phyloP scores from a whole-genome alignment of 1,284 basidiomycete species.

The Gomphus sp. region DNA sequence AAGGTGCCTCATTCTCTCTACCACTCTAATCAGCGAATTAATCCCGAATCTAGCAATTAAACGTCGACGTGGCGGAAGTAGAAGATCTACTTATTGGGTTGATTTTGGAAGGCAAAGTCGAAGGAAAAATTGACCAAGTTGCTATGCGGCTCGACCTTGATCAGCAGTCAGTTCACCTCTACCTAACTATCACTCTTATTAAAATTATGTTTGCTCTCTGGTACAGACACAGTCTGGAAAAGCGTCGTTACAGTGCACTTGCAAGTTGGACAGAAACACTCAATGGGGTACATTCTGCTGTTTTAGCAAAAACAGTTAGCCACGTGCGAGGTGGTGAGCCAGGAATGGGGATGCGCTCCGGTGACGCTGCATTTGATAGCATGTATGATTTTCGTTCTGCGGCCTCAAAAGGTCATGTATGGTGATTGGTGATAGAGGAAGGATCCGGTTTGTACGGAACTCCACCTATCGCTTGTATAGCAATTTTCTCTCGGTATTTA shows the following conservation, averaged over 20 bases:
- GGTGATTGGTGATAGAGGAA: background rate
- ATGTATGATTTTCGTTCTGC: background rate
- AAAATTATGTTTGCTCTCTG: background rate
- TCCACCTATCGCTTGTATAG: no score
- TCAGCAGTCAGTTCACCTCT: slow-evolving; percentile 53
- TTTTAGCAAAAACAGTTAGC: slow-evolving; percentile 33
- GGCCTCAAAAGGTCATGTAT: background rate
- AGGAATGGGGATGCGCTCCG: background rate
- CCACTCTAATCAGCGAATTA: background rate
- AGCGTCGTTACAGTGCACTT: slow-evolving; percentile 75
- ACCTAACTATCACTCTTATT: background rate
- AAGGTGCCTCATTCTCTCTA: slow-evolving; percentile 41
- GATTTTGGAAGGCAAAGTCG: slow-evolving; percentile 88
- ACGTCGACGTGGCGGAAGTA: slow-evolving; percentile 80
- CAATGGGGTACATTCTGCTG: slow-evolving; percentile 54
- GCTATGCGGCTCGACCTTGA: slow-evolving; percentile 87
- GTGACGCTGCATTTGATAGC: background rate
- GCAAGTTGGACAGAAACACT: slow-evolving; percentile 76
- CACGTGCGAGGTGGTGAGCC: background rate
- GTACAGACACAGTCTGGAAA: slow-evolving; percentile 70
- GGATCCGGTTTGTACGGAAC: no score
- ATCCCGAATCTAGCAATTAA: slow-evolving; percentile 67
- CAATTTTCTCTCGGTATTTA: no score
- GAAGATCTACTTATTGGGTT: slow-evolving; percentile 90
- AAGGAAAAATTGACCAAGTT: slow-evolving; percentile 94